A percentile compares a stretch with the other conserved stretches of the same genome.
These are phyloP conservation scores for Colletotrichum endophyticum DNA, from an alignment of 2,329 filamentous ascomycete species.

Conservation along the genomic window DNA sequence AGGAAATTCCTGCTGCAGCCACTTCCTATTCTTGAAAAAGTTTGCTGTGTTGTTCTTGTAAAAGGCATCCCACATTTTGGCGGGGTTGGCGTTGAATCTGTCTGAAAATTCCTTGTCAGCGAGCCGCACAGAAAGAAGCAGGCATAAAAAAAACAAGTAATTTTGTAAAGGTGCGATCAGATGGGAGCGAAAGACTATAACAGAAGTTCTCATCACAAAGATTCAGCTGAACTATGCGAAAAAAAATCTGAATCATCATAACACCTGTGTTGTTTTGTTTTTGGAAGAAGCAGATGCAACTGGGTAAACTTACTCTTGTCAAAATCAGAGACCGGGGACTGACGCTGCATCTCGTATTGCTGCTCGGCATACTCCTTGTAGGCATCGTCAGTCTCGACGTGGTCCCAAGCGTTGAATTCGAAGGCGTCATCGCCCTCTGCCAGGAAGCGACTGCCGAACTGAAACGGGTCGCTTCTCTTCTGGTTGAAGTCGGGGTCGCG, in stretches of 20 bases:
- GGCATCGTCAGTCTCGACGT: slow-evolving; percentile 88
- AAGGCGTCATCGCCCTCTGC: slow-evolving; percentile 88
- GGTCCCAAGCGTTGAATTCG: slow-evolving; percentile 98
- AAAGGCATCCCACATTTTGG: slow-evolving; percentile 97
- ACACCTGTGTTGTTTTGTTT: slow-evolving; percentile 24
- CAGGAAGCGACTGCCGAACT: slow-evolving; percentile 90
- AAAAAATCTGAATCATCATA: slow-evolving; percentile 33
- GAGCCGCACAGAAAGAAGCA: slow-evolving; percentile 15
- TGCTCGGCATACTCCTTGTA: slow-evolving; percentile 86
- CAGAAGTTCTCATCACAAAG: slow-evolving; percentile 57
- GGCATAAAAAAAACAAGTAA: not conserved
- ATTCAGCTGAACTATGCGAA: slow-evolving; percentile 67
- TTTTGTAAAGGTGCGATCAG: slow-evolving; percentile 51
- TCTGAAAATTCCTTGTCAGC: slow-evolving; percentile 54
- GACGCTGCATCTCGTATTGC: slow-evolving; percentile 85
- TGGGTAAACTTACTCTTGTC: slow-evolving; percentile 71
- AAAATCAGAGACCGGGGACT: slow-evolving; percentile 88
- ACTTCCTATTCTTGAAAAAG: slow-evolving; percentile 99
- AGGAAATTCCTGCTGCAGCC: slow-evolving; percentile 95
- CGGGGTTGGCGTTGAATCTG: slow-evolving; percentile 88
- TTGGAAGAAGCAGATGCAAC: not conserved
- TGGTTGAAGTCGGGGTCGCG: slow-evolving; percentile 75
- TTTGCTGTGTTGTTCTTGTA: slow-evolving; percentile 98
- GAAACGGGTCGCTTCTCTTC: slow-evolving; percentile 91
- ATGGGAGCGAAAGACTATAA: slow-evolving; percentile 77